phyloP scores from a whole-genome alignment of 805 yeast genomes.

The Wickerhamiella spandovensis region DNA sequence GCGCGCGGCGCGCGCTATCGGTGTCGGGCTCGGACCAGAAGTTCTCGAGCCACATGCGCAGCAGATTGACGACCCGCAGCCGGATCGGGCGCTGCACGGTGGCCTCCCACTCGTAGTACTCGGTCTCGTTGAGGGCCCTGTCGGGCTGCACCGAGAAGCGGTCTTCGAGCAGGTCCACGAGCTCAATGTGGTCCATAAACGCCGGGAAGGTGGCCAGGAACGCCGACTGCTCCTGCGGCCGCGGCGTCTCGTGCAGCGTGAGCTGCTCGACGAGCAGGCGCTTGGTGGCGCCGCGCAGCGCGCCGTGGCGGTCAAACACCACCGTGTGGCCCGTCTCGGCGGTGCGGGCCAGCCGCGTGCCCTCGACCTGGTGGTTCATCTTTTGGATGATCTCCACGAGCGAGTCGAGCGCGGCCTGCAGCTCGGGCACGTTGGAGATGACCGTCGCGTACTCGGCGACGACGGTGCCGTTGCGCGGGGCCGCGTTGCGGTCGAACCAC shows the following conservation, averaged over 20 bases:
- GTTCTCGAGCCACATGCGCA: slow-evolving; percentile 51
- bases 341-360: neutral
- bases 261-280: slow-evolving; percentile 68
- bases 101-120: slow-evolving; percentile 63
- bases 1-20: slow-evolving; percentile 9
- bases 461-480: neutral
- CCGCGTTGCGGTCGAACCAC: slow-evolving; percentile 1
- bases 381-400: neutral
- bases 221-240: slow-evolving; percentile 50
- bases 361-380: neutral
- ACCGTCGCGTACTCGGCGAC: neutral
- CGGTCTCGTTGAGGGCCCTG: slow-evolving; percentile 65
- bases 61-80: slow-evolving; percentile 46
- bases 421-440: neutral
- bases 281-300: slow-evolving; percentile 70
- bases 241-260: slow-evolving; percentile 53
- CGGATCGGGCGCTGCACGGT: slow-evolving; percentile 58
- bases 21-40: slow-evolving; percentile 45
- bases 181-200: slow-evolving; percentile 52
- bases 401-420: neutral
- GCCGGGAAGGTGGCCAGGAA: slow-evolving; percentile 66
- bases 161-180: slow-evolving; percentile 45
- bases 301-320: slow-evolving; percentile 54
- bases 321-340: slow-evolving; percentile 4
- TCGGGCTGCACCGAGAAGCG: slow-evolving; percentile 70